Evolutionary conservation across 805 yeast species (phyloP), one percentile per base, ranked within the genome.

Genomic region (Priceomyces haplophilus): DNA sequence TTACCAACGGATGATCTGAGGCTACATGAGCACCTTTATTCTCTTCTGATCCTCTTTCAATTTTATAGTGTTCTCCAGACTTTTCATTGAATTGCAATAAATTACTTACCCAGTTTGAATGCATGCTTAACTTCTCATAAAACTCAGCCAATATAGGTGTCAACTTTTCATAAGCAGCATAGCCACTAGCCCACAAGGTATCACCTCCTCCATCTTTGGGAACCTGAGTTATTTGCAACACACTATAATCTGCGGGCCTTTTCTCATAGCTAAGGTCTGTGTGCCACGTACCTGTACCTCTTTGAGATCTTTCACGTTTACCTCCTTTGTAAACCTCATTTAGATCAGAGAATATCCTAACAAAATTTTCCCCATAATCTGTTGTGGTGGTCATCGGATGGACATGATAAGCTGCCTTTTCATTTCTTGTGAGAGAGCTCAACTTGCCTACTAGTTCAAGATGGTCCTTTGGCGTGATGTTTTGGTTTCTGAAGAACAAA

Each of bases 221-320:
- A 24, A 73, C 66, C 15, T 77, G 64, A 50, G 77, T 78, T 53
- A 73, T 65, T 50, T 77, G 78, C 50, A 80, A 64, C 47, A 72
- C 75, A 3, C 84, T 77, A 49, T 73, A 63, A 18, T 79, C 80
- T 2, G 83, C 75, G 4, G 83, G 82, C 43, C 75, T 77, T 37
- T 65, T 62, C 61, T 79, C 83, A 51, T 77, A 81, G 33, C 73
- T 73, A 40, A 79, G 65, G 53, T 78, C 82, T 4, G 80, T 68
- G 62, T 78, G 83, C 76, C 78, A 76, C 10, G 41, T 41, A 13
- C 38, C 27, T 7, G 8, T 33, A 23, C 20, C 25, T n/a, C 23
- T 33, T n/a, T 17, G 31, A 13, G 7, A 13, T 17, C 16, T 11
- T 12, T 18, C 19, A 3, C 11, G n/a, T 20, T 20, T 18, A 11